Evolutionary conservation across 371 early-diverging fungal genomes (phyloP), one percentile per base, ranked within the genome.

Genomic region (Lichtheimia hyalospora): DNA sequence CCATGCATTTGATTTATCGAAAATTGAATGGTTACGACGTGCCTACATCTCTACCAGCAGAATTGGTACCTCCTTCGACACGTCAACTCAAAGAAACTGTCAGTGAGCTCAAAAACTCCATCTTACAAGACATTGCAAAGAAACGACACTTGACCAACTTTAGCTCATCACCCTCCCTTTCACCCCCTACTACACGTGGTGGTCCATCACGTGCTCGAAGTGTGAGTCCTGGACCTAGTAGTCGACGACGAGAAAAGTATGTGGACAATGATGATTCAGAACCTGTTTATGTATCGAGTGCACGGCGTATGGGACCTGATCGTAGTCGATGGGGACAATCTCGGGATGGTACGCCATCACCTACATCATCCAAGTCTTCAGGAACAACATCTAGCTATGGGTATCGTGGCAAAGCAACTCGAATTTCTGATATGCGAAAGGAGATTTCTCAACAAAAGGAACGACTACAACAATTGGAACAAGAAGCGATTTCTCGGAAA

Each of bases 1-100:
- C 96, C 21, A 95, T 97, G 95, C 92, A 96, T 69, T 73, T 97
- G 23, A 88, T 96, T 44, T 89, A 92, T 67, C 75, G 89, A 14
- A 92, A 92, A 52, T 67, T 93, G 14, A 87, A 84, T 46, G 95
- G 95, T 2, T 79, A 83, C 24, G 89, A 86, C 52, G 75, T 97
- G 10, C 97, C 97, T 10, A 73, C 77, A 12, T 72, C 68, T 6
- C 66, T 97, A 41, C 97, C 97, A 2, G 77, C 82, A 3, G 92
- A 92, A 39, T 79, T 97, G 34, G 77, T 92, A 5, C 94, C 94
- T 5, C 92, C 92, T 10, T 86, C 89, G n/a, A 79, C 84, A 24
- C 82, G 88, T 7, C 85, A 86, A 53, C 68, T 88, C 18, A 75
- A 72, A 6, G 85, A 86, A 23, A 84, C 79, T 40, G 82, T 88